Percentiles rank a stretch among this genome's conserved stretches.
Conservation (phyloP, 768 basidiomycete species). For the Chiua virens region DNA sequence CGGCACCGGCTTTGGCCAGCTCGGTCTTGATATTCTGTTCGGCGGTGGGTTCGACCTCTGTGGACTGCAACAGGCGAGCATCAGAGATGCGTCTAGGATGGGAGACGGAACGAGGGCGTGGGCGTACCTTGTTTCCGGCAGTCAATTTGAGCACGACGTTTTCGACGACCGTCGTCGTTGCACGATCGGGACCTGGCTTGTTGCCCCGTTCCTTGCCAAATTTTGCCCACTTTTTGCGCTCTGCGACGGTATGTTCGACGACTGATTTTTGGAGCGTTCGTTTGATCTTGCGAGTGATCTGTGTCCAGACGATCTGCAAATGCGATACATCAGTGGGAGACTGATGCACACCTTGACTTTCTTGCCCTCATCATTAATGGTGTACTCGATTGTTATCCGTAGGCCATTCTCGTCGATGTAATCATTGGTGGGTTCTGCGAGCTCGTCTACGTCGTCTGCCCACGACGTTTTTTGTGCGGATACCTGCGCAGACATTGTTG, state of each 20-base stretch:
- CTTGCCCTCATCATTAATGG: conserved; percentile 88
- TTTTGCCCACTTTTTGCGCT: conserved; percentile 90
- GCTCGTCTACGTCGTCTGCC: conserved; percentile 86
- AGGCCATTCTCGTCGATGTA: conserved; percentile 85
- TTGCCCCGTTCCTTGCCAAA: conserved; percentile 92
- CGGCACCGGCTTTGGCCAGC: conserved; percentile 72
- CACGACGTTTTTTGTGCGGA: conserved; percentile 65
- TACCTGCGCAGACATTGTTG: conserved; percentile 34
- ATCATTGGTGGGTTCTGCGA: conserved; percentile 60
- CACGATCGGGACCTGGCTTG: conserved; percentile 84
- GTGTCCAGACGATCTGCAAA: conserved; percentile 1
- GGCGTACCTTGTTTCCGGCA: conserved; percentile 59
- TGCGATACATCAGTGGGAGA: background rate
- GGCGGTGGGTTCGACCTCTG: conserved; percentile 65
- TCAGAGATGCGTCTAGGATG: background rate
- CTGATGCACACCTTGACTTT: conserved; percentile 74
- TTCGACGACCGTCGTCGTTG: conserved; percentile 91
- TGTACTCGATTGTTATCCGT: conserved; percentile 79
- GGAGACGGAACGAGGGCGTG: background rate
- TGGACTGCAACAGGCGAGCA: conserved; percentile 36
- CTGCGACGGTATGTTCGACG: conserved; percentile 93
- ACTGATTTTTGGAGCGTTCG: conserved; percentile 85
- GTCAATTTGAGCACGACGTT: conserved; percentile 61
- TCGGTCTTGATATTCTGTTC: conserved; percentile 67
- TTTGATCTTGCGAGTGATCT: conserved; percentile 87